These are phyloP conservation scores for Blastobotrys indianensis DNA, from an alignment of 1,139 yeast species.

Conservation along the genomic window DNA sequence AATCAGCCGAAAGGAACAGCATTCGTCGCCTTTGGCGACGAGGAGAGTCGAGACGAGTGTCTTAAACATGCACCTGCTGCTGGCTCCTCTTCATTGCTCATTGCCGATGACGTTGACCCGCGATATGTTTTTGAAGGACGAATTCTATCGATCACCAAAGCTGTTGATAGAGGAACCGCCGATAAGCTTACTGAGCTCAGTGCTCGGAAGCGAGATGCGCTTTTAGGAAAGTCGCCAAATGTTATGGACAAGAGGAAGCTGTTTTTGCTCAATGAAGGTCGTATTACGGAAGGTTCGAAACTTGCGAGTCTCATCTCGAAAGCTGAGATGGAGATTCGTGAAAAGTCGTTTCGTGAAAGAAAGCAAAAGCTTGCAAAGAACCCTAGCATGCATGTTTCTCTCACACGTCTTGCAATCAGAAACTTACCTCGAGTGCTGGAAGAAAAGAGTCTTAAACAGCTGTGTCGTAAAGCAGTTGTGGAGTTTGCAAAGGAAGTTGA, in stretches of 20 bases:
- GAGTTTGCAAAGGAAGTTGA: conserved; percentile 92
- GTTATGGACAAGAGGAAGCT: conserved; percentile 80
- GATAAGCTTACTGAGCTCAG: conserved; percentile 65
- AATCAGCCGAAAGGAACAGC: conserved; percentile 94
- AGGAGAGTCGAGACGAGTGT: conserved; percentile 62
- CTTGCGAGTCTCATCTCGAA: conserved; percentile 63
- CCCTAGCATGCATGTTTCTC: conserved; percentile 82
- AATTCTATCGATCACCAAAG: conserved; percentile 71
- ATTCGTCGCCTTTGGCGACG: conserved; percentile 73
- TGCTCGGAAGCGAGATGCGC: conserved; percentile 64
- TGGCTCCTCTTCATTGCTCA: conserved; percentile 62
- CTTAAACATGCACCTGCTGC: conserved; percentile 72
- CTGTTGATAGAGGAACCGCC: conserved; percentile 89
- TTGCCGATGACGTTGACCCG: conserved; percentile 88
- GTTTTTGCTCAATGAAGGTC: conserved; percentile 87
- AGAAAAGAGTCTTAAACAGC: conserved; percentile 79
- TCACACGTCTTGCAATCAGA: conserved; percentile 90
- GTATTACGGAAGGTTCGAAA: conserved; percentile 75
- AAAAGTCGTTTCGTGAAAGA: conserved; percentile 78
- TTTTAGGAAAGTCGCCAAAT: conserved; percentile 59
- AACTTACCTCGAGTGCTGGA: conserved; percentile 91
- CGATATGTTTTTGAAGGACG: conserved; percentile 91
- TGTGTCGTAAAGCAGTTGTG: conserved; percentile 92
- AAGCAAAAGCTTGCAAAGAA: conserved; percentile 86
- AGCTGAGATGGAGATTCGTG: conserved; percentile 81